Evolutionary conservation across 176 grass and related monocot genomes (phyloP).

Genomic region (Ananas comosus): DNA sequence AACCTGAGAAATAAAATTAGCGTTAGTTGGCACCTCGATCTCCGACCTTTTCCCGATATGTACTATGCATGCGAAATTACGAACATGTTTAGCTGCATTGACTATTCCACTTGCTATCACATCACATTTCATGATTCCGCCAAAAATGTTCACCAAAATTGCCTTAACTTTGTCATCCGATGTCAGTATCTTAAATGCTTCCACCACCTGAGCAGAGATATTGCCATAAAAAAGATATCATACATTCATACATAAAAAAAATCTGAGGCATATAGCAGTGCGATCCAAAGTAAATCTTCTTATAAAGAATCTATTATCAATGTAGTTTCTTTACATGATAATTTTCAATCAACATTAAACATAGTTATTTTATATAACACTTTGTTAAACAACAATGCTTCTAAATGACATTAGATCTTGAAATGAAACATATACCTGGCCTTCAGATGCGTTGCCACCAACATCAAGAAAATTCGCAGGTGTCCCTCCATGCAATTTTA

Average conservation of each 20-base stretch:
- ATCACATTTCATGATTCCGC: conserved; percentile 98
- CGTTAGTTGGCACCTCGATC: too few relatives aligned
- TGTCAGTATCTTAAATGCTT: conserved; percentile 98
- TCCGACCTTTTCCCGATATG: too few relatives aligned
- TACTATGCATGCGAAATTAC: neutral
- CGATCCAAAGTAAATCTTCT: neutral
- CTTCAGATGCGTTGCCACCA: conserved; percentile 93
- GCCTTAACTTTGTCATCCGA: conserved; percentile 99
- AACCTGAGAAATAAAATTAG: conserved; percentile 37
- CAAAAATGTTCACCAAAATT: conserved; percentile 99
- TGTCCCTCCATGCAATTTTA: conserved; percentile 96
- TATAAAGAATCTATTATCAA: neutral
- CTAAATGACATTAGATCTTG: conserved; percentile 6
- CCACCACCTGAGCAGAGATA: conserved; percentile 66
- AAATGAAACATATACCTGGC: conserved; percentile 46
- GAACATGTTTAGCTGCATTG: conserved; percentile 91
- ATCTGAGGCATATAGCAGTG: neutral
- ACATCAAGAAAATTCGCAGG: conserved; percentile 99
- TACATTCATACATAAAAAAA: neutral
- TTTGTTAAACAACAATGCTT: conserved; percentile 1
- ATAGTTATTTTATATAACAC: conserved; percentile 3
- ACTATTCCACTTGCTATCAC: conserved; percentile 97
- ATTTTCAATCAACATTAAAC: neutral
- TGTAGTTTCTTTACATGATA: neutral
- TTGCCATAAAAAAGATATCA: neutral